phyloP scores from a whole-genome alignment of 106 monocot species.

The Acorus calamus region DNA sequence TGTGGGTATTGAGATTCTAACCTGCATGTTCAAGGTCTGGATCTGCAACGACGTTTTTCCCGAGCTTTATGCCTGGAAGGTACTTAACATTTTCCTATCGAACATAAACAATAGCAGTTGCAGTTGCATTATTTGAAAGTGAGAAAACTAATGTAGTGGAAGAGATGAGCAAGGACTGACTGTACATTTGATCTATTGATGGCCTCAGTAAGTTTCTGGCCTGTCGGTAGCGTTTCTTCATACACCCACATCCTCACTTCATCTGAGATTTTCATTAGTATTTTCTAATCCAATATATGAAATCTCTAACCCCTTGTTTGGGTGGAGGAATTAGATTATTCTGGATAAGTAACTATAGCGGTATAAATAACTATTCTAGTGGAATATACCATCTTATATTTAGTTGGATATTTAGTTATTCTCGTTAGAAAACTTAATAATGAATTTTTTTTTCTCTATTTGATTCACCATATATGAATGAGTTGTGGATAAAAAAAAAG shows the following conservation, averaged over 20 bases:
- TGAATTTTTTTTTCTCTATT: too few relatives aligned
- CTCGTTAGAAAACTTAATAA: too few relatives aligned
- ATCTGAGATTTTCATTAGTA: slow-evolving; percentile 21
- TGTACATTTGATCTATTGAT: slow-evolving; percentile 68
- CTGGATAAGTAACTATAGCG: too few relatives aligned
- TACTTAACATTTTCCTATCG: slow-evolving; percentile 90
- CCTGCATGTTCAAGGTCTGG: slow-evolving; percentile 80
- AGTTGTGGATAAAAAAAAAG: too few relatives aligned
- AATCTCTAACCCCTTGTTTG: too few relatives aligned
- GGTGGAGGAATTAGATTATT: too few relatives aligned
- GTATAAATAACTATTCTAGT: too few relatives aligned
- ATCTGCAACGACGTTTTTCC: slow-evolving; percentile 71
- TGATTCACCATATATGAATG: too few relatives aligned
- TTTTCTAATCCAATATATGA: too few relatives aligned
- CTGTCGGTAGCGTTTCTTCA: slow-evolving; percentile 63
- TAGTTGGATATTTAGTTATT: too few relatives aligned
- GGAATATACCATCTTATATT: too few relatives aligned
- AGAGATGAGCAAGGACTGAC: background rate
- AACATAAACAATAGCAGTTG: background rate
- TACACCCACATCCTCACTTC: slow-evolving; percentile 96
- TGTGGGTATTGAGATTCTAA: background rate
- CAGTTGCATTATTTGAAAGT: background rate
- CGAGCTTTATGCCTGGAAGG: slow-evolving; percentile 79
- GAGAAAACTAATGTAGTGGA: background rate
- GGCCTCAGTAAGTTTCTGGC: slow-evolving; percentile 58